These are phyloP conservation scores for Botrytis cinerea DNA, from an alignment of 2,329 filamentous ascomycete genomes.

Conservation along the genomic window DNA sequence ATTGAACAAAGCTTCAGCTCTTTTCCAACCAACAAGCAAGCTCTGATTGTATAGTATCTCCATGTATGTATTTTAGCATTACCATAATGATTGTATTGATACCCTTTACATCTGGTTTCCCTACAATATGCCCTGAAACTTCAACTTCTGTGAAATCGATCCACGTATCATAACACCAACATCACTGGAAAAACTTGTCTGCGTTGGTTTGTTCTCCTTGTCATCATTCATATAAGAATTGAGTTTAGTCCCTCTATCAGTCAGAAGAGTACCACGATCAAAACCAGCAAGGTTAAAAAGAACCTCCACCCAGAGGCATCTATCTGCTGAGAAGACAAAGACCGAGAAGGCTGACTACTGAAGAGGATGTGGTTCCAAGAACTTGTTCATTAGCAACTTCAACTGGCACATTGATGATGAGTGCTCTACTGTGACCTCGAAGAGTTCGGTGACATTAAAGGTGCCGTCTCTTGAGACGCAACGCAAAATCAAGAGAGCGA, in stretches of 20 bases:
- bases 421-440: not conserved
- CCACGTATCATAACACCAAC: not conserved
- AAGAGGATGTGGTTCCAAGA: not conserved
- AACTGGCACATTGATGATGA: not conserved
- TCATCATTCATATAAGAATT: not conserved
- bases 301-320: not conserved
- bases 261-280: not conserved
- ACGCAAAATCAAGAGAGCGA: not conserved
- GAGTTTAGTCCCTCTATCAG: not conserved
- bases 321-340: not conserved
- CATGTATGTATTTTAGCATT: slow-evolving; percentile 21
- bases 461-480: not conserved
- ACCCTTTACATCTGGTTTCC: not conserved
- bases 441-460: not conserved
- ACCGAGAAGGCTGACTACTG: not conserved
- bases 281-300: too few species aligned
- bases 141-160: not conserved
- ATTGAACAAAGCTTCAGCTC: slow-evolving; percentile 58
- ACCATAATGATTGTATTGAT: slow-evolving; percentile 19
- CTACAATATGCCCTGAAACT: not conserved
- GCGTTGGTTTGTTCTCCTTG: not conserved
- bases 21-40: slow-evolving; percentile 61
- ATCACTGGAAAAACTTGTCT: not conserved
- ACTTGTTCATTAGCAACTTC: not conserved
- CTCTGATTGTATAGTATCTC: slow-evolving; percentile 31